phyloP scores from a whole-genome alignment of 176 grass and related monocot species.

The Oryza nivara region DNA sequence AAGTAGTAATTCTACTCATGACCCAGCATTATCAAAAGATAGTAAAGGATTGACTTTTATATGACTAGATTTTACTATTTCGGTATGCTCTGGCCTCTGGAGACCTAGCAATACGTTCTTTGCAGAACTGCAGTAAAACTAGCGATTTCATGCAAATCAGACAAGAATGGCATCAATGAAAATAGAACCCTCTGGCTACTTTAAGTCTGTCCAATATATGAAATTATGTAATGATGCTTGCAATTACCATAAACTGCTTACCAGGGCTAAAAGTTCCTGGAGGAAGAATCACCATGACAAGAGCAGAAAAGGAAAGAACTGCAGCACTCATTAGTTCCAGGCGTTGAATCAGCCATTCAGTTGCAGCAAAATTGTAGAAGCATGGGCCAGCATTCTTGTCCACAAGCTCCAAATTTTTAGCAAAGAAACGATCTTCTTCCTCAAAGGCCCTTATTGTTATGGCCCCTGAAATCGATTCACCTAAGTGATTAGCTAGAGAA shows the following conservation, averaged over 20 bases:
- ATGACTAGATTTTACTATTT: neutral
- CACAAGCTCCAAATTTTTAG: conserved; percentile 67
- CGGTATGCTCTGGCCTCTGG: neutral
- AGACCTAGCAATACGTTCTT: neutral
- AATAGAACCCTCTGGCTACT: neutral
- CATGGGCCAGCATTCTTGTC: conserved; percentile 89
- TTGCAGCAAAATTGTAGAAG: conserved; percentile 80
- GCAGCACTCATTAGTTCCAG: conserved; percentile 80
- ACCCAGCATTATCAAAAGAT: neutral
- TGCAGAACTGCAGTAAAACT: neutral
- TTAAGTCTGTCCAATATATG: neutral
- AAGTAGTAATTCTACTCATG: neutral
- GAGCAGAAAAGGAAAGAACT: conserved; percentile 73
- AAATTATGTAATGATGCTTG: conserved; percentile 9
- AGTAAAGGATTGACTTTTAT: neutral
- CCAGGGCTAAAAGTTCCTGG: conserved; percentile 78
- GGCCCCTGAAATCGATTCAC: conserved; percentile 81
- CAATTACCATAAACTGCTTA: conserved; percentile 31
- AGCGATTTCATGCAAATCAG: conserved; percentile 6
- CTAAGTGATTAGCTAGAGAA: conserved; percentile 81
- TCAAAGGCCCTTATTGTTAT: conserved; percentile 84
- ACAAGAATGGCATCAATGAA: neutral
- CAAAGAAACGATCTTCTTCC: conserved; percentile 87
- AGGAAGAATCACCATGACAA: conserved; percentile 86
- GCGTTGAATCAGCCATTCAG: conserved; percentile 87